These are phyloP conservation scores for Cytospora chrysosperma DNA, from an alignment of 2,329 filamentous ascomycete species.

Conservation along the genomic window DNA sequence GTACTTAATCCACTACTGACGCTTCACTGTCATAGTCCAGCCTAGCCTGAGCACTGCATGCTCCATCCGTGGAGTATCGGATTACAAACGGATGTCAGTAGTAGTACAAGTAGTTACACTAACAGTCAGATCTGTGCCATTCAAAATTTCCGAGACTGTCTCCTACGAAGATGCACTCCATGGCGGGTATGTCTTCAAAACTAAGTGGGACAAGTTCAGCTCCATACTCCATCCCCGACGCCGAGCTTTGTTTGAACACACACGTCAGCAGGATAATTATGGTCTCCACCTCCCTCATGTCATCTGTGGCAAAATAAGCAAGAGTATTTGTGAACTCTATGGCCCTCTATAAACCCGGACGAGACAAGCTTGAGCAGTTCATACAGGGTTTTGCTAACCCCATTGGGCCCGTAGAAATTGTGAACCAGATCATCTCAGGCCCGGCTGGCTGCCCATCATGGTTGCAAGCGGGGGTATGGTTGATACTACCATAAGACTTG, in stretches of 20 bases:
- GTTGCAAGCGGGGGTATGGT: conserved; percentile 1
- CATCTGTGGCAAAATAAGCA: conserved; percentile 2
- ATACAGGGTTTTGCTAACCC: conserved; percentile 29
- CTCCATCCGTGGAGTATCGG: neutral
- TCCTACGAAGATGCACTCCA: conserved; percentile 30
- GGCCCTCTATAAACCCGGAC: conserved; percentile 29
- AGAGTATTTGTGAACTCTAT: conserved; percentile 27
- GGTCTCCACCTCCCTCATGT: conserved; percentile 14
- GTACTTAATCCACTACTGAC: neutral
- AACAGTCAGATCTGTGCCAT: conserved; percentile 10
- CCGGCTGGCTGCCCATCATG: neutral
- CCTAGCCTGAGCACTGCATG: neutral
- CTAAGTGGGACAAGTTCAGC: conserved; percentile 28
- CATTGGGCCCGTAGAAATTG: conserved; percentile 24
- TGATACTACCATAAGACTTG: no score
- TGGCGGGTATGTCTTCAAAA: conserved; percentile 30
- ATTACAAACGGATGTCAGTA: neutral
- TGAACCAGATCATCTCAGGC: neutral
- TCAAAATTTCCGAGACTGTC: conserved; percentile 28
- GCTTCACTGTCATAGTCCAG: neutral
- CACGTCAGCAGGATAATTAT: neutral
- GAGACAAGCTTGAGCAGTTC: conserved; percentile 28
- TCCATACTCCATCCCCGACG: conserved; percentile 28
- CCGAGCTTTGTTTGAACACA: conserved; percentile 18
- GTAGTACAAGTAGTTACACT: neutral